Evolutionary conservation across 176 grass and related monocot genomes (phyloP).

Genomic region (Rhynchospora breviuscula): DNA sequence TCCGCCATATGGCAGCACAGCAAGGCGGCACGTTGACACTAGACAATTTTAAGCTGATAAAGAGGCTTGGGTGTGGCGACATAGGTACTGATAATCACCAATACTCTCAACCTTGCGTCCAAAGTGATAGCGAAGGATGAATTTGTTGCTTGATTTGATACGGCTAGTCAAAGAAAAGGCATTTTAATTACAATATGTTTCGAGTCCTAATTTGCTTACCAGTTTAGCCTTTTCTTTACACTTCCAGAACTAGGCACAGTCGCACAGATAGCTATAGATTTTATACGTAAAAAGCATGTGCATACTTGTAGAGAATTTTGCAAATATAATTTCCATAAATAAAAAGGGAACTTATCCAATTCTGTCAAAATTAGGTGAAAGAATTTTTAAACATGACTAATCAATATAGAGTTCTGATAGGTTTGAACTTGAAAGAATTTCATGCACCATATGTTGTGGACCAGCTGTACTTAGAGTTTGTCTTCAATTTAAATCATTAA

Average conservation of each 20-base stretch:
- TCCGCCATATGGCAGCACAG: slow-evolving; percentile 48
- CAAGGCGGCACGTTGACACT: slow-evolving; percentile 62
- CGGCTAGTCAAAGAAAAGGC: background rate
- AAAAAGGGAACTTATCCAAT: background rate
- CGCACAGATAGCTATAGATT: background rate
- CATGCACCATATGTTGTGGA: background rate
- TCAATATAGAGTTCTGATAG: background rate
- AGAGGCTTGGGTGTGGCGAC: slow-evolving; percentile 93
- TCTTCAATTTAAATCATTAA: background rate
- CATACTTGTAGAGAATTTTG: background rate
- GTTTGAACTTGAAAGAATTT: background rate
- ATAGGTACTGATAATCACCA: slow-evolving; percentile 47
- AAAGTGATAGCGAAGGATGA: background rate
- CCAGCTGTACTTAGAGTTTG: too few relatives aligned
- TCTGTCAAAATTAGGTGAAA: background rate
- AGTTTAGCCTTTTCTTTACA: background rate
- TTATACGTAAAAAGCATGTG: background rate
- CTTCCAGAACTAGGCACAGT: background rate
- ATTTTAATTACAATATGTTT: background rate
- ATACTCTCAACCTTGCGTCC: background rate
- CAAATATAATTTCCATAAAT: background rate
- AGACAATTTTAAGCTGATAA: slow-evolving; percentile 91
- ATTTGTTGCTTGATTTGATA: background rate
- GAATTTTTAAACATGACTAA: background rate
- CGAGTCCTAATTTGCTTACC: background rate